Evolutionary conservation across 202 grass and related monocot species (phyloP), one percentile per base, ranked within the genome.

Genomic region (Musa balbisiana): DNA sequence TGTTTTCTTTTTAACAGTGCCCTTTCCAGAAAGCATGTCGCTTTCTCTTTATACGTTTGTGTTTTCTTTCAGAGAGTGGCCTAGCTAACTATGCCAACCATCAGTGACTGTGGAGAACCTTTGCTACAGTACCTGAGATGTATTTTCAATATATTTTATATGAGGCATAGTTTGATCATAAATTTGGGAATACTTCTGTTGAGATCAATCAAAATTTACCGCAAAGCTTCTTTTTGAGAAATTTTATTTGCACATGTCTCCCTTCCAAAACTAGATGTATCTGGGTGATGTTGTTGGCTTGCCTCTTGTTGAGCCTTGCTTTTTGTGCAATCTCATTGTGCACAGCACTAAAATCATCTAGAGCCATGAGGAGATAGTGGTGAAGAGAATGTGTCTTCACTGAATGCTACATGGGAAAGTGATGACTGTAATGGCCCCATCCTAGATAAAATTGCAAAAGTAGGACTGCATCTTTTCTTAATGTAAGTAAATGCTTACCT

Each of bases 371-470:
- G 49, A 63, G 14, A 78, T 16, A 84, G 11, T 9, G 33, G 11
- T 11, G 26, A 62, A 72, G 83, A 69, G 85, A 86, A 85, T 71
- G 82, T 84, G 75, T 84, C 72, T 85, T 78, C 79, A 72, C 69
- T 80, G 62, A 89, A 81, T 49, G 59, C 76, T 84, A 80, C 66
- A 73, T 73, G 0, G 33, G 74, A 22, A 64, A 64, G 59, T 52
- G 59, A 76, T 14, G 25, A 49, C 60, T 77, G 60, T 26, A 66
- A 26, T 77, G 75, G 21, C 55, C 74, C 17, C 74, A 27, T 53
- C 20, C 4, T 65, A 77, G 26, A 24, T 13, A 62, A 72, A 68
- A 76, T 75, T 54, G 72, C 49, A 73, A 19, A 73, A 62, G 66
- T 66, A 79, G 80, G 71, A 24, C 62, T 70, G 51, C 62, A 49